Base-by-base conservation (phyloP, 2,329 filamentous ascomycete species). In the Alternaria ventricosa region DNA sequence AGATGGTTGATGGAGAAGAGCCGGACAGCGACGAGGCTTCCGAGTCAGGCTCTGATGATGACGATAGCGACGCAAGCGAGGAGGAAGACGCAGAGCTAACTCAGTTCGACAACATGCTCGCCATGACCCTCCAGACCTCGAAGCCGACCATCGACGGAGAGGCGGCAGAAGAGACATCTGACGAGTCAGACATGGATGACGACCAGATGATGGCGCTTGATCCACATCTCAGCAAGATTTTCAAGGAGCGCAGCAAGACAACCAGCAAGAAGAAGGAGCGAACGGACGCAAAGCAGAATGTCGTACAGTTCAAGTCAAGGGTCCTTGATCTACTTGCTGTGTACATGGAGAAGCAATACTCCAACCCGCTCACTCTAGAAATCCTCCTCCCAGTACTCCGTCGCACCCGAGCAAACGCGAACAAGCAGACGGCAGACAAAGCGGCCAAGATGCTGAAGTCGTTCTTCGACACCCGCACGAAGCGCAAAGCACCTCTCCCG, bases 131-230 rank as follows among this genome's bases (percentile, higher is more conserved):
- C 3, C 90, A 92, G 44, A 94, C 90, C 0, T 76, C 75, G 9
- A 77, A 75, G 57, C 90, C 91, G 51, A 81, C 81, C 20, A 80
- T 82, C 22, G 82, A 85, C 22, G 87, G 90, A 75, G 87, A 89
- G 57, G 87, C 89, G 65, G 86, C 86, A 2, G 86, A 86, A 1
- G 88, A 88, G 28, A 87, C 87, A 10, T 85, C 84, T 12, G 91
- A 91, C 63, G 82, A 84, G 22, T 87, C 87, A 25, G 93, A 97
- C 80, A 97, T 99, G 94, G 91, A 93, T 65, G 95, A 98, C 81
- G 94, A 95, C 18, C 91, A 97, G 77, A 98, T 98, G 96, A 90
- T 97, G 82, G 90, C 90, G 4, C 84, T 98, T 15, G 95, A 98
- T 73, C 87, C 87, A 11, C 91, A 95, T 75, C 88, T 99, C 5